phyloP scores from a whole-genome alignment of 2,329 filamentous ascomycete genomes.

The Drechslerella coelobrocha region DNA sequence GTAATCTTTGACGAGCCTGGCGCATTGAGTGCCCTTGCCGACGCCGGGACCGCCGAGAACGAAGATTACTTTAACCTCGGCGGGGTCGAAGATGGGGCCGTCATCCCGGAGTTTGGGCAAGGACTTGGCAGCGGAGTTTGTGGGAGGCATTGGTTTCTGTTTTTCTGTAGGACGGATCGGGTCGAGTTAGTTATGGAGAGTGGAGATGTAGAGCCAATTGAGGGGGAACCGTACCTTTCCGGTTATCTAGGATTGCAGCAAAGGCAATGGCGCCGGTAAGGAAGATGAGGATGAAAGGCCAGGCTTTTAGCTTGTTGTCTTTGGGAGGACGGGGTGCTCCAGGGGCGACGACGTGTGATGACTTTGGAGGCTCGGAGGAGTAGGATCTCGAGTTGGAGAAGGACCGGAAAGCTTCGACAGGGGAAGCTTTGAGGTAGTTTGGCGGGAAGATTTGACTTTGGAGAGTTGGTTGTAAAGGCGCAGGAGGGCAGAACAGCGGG shows the following conservation, averaged over 20 bases:
- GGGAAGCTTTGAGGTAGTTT: too few relatives aligned
- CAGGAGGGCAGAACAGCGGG: too few relatives aligned
- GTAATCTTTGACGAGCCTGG: constrained; percentile 83
- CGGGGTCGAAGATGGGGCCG: constrained; percentile 70
- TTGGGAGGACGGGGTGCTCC: constrained; percentile 47
- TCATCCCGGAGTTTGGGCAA: constrained; percentile 47
- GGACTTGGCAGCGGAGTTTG: constrained; percentile 57
- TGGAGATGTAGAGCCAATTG: not conserved
- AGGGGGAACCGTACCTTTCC: constrained; percentile 60
- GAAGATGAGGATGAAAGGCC: constrained; percentile 60
- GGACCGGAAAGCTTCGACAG: too few relatives aligned
- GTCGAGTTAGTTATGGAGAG: not conserved
- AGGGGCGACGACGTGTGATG: constrained; percentile 40
- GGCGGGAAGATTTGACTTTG: not conserved
- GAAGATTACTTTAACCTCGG: constrained; percentile 89
- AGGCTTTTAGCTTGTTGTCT: constrained; percentile 56
- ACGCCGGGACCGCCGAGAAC: constrained; percentile 94
- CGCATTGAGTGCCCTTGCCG: constrained; percentile 96
- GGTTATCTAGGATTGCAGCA: constrained; percentile 63
- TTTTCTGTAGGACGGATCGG: constrained; percentile 11
- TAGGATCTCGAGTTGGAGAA: not conserved
- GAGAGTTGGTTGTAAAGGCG: not conserved
- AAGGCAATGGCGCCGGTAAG: constrained; percentile 63
- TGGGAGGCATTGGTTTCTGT: constrained; percentile 36
- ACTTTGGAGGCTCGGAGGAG: too few relatives aligned